A percentile compares a stretch with the other conserved stretches of the same genome.
Evolutionary conservation across 306 rosid species (phyloP).

Genomic region (Sechiopsis laciniata): DNA sequence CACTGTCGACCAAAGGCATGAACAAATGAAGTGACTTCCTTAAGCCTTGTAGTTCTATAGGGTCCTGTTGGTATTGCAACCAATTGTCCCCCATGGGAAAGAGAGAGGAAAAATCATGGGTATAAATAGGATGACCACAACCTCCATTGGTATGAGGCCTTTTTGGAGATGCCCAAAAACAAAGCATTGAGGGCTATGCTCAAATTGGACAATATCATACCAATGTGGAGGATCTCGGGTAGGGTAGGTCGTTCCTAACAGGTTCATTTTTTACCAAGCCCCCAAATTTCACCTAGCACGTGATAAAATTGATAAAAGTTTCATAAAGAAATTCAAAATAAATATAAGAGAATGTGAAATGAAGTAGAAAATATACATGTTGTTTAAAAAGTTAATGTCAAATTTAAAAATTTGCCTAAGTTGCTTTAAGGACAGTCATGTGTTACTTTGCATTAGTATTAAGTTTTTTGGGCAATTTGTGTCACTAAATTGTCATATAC

Average conservation of each 20-base stretch:
- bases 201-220: no score
- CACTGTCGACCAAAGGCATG: background rate
- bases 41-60: background rate
- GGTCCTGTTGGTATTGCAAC: no score
- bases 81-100: no score
- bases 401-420: background rate
- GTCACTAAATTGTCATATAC: background rate
- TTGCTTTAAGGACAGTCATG: background rate
- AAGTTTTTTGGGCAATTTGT: background rate
- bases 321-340: background rate
- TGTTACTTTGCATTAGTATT: conserved; percentile 1
- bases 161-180: no score
- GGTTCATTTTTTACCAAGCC: background rate
- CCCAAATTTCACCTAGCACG: background rate
- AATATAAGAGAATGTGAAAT: background rate
- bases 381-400: background rate
- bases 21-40: background rate
- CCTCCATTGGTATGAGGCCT: no score
- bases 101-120: no score
- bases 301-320: background rate
- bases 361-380: background rate
- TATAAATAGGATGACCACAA: no score
- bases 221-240: no score
- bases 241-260: no score
- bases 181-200: no score